Base-by-base conservation (phyloP, 169 alveolate genomes). In the Cryptosporidium ryanae region DNA sequence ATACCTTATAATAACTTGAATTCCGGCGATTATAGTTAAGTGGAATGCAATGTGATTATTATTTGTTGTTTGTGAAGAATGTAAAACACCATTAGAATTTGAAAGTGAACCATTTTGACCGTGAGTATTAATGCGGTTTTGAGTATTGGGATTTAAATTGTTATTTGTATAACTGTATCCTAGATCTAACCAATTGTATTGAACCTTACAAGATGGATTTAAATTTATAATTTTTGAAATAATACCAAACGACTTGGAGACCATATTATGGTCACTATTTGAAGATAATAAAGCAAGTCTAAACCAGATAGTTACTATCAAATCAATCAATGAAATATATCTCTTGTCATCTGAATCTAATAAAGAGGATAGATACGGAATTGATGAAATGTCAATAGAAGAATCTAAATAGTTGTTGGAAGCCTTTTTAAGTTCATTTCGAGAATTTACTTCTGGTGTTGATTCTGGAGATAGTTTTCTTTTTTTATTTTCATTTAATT, bases 281-380 rank as follows among this genome's bases (percentile, higher is more conserved):
- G 76, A 76, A 17, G 71, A 29, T n/a, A 76, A 34, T 18, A 76
- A 46, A n/a, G 87, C 87, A 32, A 76, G 48, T 8, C 87, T 55
- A 34, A 76, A 76, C 87, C 87, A 76, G 25, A 61, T 8, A 8
- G 87, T 76, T 61, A 76, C 13, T 8, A 76, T 10, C 18, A 76
- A 25, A 34, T 61, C 71, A 32, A 61, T 21, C 6, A 76, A 38
- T 15, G 87, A 76, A 27, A 76, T 29, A 5, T 55, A 18, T 4
- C 29, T 32, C 59, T 18, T 59, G 2, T 46, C 87, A 23, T 34
- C 59, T 21, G 49, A 27, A 2, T 52, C 55, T 7, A 76, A 43
- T 32, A 76, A 61, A 29, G 38, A 21, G 21, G 68, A 12, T 0
- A 76, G 43, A 15, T 57, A 70, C 13, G 87, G 71, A 44, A 76